Evolutionary conservation across 1,139 yeast species (phyloP).

Genomic region (Geotrichum reessii): DNA sequence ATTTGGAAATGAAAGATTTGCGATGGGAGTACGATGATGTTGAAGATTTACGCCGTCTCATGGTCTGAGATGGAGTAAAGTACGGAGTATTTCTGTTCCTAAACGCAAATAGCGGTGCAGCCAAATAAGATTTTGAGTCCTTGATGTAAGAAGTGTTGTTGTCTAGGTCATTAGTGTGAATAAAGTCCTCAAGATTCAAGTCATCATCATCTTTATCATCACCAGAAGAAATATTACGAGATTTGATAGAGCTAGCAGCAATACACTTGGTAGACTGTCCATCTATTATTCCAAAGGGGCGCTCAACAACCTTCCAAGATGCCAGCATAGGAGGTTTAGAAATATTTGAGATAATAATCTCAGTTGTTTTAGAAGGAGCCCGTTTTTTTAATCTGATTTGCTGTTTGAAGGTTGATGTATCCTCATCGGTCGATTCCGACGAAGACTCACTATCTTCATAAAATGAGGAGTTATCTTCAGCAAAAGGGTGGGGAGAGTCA

Average conservation of each 20-base stretch:
- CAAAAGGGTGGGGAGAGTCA: neutral
- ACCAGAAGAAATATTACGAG: neutral
- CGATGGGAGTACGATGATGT: neutral
- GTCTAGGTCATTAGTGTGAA: neutral
- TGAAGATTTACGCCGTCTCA: neutral
- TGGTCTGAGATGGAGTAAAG: neutral
- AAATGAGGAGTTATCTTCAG: neutral
- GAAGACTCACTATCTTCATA: neutral
- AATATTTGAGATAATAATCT: neutral
- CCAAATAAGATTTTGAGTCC: neutral
- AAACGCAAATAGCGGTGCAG: neutral
- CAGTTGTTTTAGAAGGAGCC: neutral
- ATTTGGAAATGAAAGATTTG: neutral
- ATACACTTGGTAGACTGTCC: slow-evolving; percentile 60
- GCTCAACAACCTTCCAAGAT: slow-evolving; percentile 75
- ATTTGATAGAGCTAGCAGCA: neutral
- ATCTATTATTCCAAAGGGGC: slow-evolving; percentile 89
- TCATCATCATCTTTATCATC: neutral
- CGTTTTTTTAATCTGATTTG: neutral
- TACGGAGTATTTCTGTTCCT: neutral
- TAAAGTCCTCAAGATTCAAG: neutral
- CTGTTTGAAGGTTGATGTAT: neutral
- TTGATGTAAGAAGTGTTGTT: neutral
- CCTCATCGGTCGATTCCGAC: neutral
- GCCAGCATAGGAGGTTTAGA: slow-evolving; percentile 74